These are phyloP conservation scores for Cercospora beticola DNA, from an alignment of 2,329 filamentous ascomycete genomes.

Conservation along the genomic window DNA sequence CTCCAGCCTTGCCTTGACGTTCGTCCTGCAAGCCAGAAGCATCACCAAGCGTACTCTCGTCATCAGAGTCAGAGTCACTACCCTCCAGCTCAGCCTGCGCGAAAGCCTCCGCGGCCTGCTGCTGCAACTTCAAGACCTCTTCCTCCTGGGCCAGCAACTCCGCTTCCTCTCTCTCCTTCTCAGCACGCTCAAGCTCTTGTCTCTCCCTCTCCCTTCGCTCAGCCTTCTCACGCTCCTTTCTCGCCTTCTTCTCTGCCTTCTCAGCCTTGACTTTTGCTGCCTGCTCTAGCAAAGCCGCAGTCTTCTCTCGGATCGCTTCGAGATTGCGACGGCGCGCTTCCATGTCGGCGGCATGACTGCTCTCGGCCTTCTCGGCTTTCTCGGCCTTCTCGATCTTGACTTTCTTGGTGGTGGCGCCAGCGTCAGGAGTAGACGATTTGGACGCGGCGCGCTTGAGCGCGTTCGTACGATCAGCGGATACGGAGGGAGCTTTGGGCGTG, in stretches of 20 bases:
- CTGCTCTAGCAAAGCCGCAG: neutral
- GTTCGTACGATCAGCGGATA: neutral
- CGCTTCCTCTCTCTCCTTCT: constrained; percentile 11
- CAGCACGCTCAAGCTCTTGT: neutral
- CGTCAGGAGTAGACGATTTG: constrained; percentile 1
- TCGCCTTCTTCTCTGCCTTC: constrained; percentile 3
- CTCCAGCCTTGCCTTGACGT: constrained; percentile 6
- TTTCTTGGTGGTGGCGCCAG: neutral
- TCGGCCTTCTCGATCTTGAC: neutral
- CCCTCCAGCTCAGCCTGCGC: constrained; percentile 26
- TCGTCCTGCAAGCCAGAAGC: constrained; percentile 18
- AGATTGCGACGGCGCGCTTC: neutral
- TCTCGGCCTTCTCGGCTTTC: neutral
- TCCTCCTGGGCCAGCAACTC: neutral
- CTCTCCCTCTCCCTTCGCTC: neutral
- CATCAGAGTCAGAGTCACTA: constrained; percentile 15
- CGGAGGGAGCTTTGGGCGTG: neutral
- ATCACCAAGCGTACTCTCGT: constrained; percentile 29
- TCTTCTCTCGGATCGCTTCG: neutral
- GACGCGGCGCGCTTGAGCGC: neutral
- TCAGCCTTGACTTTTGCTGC: neutral
- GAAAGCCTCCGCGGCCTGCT: constrained; percentile 15
- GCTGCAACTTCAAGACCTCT: constrained; percentile 17
- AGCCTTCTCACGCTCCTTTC: neutral
- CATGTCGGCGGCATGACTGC: neutral